phyloP scores from a whole-genome alignment of 306 rosid genomes.

The Ormosia emarginata region DNA sequence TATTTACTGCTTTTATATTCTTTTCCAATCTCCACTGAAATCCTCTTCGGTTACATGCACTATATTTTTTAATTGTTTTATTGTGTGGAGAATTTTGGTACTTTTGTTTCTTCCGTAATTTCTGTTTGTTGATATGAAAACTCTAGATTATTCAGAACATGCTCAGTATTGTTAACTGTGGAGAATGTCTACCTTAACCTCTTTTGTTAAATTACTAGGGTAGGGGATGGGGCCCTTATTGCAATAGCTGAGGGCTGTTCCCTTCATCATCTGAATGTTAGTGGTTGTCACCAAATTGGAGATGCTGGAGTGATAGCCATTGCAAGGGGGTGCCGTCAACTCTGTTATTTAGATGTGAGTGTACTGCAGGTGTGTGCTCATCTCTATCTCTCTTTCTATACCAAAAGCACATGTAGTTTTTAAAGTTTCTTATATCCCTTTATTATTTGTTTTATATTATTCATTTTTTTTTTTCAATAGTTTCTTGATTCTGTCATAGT shows the following conservation, averaged over 20 bases:
- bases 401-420: background rate
- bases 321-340: slow-evolving; percentile 87
- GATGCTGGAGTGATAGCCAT: slow-evolving; percentile 88
- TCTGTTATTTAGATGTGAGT: slow-evolving; percentile 70
- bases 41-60: background rate
- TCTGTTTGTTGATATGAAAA: background rate
- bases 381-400: slow-evolving; percentile 7
- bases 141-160: slow-evolving; percentile 9
- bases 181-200: slow-evolving; percentile 2
- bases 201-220: slow-evolving; percentile 44
- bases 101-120: background rate
- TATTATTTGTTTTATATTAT: background rate
- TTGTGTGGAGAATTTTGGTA: background rate
- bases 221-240: slow-evolving; percentile 86
- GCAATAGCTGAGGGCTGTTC: slow-evolving; percentile 77
- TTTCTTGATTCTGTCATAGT: slow-evolving; percentile 4
- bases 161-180: background rate
- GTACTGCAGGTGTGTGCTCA: slow-evolving; percentile 72
- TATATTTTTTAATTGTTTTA: background rate
- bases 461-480: background rate
- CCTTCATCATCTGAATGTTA: slow-evolving; percentile 76
- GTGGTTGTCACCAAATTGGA: slow-evolving; percentile 93
- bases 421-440: background rate
- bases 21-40: background rate
- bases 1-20: background rate